phyloP scores from a whole-genome alignment of 352 stramenopile species.

The Phytophthora hibernalis region DNA sequence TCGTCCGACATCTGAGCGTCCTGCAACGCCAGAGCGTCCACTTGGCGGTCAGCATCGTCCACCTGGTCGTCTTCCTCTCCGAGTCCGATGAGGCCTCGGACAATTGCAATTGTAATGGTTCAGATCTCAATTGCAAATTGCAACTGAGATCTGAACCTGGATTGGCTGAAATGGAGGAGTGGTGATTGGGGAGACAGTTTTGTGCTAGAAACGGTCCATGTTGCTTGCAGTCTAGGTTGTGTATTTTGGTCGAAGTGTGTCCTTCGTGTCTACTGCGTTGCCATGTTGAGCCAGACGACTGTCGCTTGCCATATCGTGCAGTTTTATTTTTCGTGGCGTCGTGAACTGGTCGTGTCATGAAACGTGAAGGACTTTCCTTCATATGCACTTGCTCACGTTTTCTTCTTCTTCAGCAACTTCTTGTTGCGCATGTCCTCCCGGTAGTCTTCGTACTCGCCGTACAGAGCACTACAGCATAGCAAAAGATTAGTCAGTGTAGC shows the following conservation, averaged over 20 bases:
- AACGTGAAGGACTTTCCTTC: background rate
- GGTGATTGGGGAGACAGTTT: no score
- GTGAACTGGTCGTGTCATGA: background rate
- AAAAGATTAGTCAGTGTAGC: background rate
- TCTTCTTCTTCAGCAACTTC: constrained; percentile 83
- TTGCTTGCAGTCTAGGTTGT: no score
- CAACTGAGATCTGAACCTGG: constrained; percentile 20
- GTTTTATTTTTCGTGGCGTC: constrained; percentile 12
- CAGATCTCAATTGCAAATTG: no score
- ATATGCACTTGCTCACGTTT: constrained; percentile 43
- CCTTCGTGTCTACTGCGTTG: constrained; percentile 6
- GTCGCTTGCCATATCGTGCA: constrained; percentile 17
- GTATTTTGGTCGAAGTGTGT: constrained; percentile 15
- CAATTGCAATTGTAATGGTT: no score
- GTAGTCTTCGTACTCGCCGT: constrained; percentile 87
- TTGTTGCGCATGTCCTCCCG: constrained; percentile 87
- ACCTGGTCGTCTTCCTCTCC: constrained; percentile 42
- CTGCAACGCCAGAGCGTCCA: constrained; percentile 64
- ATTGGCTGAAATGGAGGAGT: constrained; percentile 19
- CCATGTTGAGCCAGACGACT: background rate
- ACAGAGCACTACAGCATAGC: constrained; percentile 52
- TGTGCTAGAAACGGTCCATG: no score
- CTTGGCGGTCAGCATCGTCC: constrained; percentile 33
- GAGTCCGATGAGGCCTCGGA: constrained; percentile 68
- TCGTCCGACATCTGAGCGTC: constrained; percentile 68